Evolutionary conservation across 441 rosid species (phyloP).

Genomic region (Pelargonium cotyledonis): DNA sequence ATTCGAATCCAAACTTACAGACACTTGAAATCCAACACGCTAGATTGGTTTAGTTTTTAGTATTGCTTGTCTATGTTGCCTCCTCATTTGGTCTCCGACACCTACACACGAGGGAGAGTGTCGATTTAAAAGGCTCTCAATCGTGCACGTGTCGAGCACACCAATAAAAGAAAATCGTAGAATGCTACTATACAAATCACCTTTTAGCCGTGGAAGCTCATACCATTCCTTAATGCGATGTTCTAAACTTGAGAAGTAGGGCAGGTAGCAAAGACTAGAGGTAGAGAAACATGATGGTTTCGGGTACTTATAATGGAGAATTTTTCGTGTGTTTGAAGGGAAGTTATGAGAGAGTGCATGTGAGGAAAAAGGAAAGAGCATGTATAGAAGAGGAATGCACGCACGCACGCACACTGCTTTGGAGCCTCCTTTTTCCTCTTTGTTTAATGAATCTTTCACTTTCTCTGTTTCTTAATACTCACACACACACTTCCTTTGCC

Average conservation of each 20-base stretch:
- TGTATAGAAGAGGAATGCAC: not conserved
- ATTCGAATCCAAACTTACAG: no score
- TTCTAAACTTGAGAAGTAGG: not conserved
- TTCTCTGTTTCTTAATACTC: not conserved
- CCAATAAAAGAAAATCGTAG: no score
- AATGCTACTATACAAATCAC: no score
- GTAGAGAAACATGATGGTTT: not conserved
- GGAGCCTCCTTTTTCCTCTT: not conserved
- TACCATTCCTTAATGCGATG: not conserved
- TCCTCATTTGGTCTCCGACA: no score
- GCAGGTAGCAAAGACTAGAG: not conserved
- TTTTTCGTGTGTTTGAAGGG: not conserved
- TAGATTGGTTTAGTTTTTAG: no score
- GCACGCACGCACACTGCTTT: not conserved
- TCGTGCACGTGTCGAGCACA: no score
- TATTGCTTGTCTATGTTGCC: no score
- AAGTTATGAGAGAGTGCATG: not conserved
- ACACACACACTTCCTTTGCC: not conserved
- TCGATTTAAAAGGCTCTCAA: no score
- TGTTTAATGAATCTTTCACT: not conserved
- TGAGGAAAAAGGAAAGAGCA: not conserved
- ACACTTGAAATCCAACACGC: no score
- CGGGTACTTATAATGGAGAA: not conserved
- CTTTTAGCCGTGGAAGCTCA: no score
- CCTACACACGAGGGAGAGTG: no score